Percentiles rank a stretch among this genome's conserved stretches.
These are phyloP conservation scores for Dujonia santamariae DNA, from an alignment of 1,139 yeast genomes.

Conservation along the genomic window DNA sequence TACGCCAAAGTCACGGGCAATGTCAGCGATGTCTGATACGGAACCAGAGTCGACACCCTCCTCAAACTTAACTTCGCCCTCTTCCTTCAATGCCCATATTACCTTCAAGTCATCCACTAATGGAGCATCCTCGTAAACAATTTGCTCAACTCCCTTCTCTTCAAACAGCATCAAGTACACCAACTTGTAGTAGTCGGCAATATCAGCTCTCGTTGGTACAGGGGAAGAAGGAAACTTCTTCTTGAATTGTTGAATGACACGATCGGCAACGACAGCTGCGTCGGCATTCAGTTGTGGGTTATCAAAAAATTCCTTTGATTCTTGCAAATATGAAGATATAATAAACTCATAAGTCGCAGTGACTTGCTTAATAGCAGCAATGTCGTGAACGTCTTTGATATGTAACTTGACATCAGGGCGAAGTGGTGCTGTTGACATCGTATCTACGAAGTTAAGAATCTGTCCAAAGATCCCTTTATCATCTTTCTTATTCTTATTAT, in stretches of 20 bases:
- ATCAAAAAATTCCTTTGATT: neutral
- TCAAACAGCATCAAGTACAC: neutral
- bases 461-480: too few species aligned
- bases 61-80: slow-evolving; percentile 7
- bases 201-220: neutral
- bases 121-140: slow-evolving; percentile 15
- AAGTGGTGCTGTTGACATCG: neutral
- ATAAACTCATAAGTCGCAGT: neutral
- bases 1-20: slow-evolving; percentile 16
- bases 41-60: slow-evolving; percentile 7
- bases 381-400: slow-evolving; percentile 1
- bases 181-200: slow-evolving; percentile 1
- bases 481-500: neutral
- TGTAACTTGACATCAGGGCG: too few species aligned
- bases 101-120: slow-evolving; percentile 4
- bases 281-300: slow-evolving; percentile 1
- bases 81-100: neutral
- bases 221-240: neutral
- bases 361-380: neutral
- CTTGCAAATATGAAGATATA: neutral
- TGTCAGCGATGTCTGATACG: neutral
- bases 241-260: neutral
- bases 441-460: neutral
- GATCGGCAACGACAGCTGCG: slow-evolving; percentile 1
- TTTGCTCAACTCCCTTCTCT: slow-evolving; percentile 1